Conservation (phyloP, 768 basidiomycete species). For the Lentinula sp. region DNA sequence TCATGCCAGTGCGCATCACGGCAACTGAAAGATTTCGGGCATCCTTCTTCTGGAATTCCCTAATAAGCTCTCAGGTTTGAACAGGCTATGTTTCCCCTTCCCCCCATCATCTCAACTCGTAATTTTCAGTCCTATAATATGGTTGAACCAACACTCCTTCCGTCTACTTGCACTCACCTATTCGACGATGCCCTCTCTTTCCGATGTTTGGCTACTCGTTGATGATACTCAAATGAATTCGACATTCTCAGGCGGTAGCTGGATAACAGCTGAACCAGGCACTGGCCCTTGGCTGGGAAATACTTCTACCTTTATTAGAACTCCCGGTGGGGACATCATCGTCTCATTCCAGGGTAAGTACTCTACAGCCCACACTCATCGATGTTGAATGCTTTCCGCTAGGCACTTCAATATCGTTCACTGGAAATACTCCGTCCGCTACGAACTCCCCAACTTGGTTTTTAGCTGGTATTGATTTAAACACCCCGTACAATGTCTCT, state of each 20-base stretch:
- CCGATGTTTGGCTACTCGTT: neutral
- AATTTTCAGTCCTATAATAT: no score
- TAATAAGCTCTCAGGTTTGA: no score
- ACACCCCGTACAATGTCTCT: neutral
- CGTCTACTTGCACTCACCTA: no score
- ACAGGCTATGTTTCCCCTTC: no score
- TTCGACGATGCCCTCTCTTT: neutral
- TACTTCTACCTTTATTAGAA: neutral
- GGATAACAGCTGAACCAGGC: neutral
- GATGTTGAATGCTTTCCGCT: neutral
- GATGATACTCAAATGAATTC: neutral
- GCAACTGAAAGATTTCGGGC: no score
- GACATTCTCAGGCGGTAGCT: neutral
- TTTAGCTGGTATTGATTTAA: neutral
- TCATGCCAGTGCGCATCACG: slow-evolving; percentile 8
- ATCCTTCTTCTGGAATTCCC: no score
- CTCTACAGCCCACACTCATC: neutral
- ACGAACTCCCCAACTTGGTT: neutral
- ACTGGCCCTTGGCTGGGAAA: neutral
- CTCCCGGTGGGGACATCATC: neutral
- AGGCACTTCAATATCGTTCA: neutral
- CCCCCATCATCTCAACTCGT: no score
- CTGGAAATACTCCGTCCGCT: neutral
- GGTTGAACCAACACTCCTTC: no score
- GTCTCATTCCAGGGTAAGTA: neutral